Evolutionary conservation across 179 eudicot genomes (phyloP), one percentile per base, ranked within the genome.

Genomic region (Carnegiea gigantea): DNA sequence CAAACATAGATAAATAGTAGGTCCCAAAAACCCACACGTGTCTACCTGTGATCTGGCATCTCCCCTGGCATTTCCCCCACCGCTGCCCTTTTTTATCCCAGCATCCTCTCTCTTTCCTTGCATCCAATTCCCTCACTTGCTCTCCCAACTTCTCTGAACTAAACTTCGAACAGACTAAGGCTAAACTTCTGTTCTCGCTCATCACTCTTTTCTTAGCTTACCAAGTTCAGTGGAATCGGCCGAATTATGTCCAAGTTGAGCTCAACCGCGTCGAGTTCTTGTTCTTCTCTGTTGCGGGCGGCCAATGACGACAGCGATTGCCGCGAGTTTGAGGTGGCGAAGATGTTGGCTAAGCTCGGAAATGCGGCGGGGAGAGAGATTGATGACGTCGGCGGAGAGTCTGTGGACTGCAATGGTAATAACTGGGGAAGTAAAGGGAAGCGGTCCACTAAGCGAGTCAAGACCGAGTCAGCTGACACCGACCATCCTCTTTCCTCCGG

Each of bases 281-380:
- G 75, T 20, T 78, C 81, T 38, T 51, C 70, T 74, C 54, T 20
- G 23, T 75, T 43, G 6, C 28, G 60, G 62, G 43, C n/a, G 64
- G 33, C 67, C 20, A 77, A 20, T 33, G 36, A 1, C 68, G 38
- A 30, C 72, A 64, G 68, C 72, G 81, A 53, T 14, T 53, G 20
- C 15, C n/a, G 83, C 9, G 97, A 91, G 88, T 80, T 89, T 40
- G 93, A 92, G 81, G 93, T 90, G 28, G 98, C 98, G 0, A 89
- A 86, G 81, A 91, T 90, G 49, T 85, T 92, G 65, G 90, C 93
- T 0, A 83, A 82, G 14, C 76, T 92, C 40, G 90, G 91, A 6
- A 82, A 81, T 6, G 49, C 15, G 36, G 36, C 36, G 36, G 36
- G 36, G 36, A 33, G 36, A 33, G 2, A 33, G 36, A 33, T 33